These are phyloP conservation scores for Calocybe indica DNA, from an alignment of 768 basidiomycete species.

Conservation along the genomic window DNA sequence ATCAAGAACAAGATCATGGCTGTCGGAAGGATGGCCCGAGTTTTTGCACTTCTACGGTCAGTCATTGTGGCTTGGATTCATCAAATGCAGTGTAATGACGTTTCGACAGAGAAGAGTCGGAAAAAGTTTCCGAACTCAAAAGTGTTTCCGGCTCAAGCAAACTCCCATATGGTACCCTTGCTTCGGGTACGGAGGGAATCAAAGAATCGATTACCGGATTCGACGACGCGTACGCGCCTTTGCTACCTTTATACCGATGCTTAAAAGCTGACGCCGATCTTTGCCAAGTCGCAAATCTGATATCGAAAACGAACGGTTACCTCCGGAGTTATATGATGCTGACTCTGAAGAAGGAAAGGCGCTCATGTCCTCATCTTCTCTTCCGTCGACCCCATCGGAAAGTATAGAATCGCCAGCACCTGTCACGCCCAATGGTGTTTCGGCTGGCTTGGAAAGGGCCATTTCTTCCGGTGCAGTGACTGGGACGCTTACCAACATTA, in stretches of 20 bases:
- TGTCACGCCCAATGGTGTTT: conserved; percentile 39
- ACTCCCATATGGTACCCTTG: conserved; percentile 80
- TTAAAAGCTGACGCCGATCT: neutral
- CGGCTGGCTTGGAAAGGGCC: conserved; percentile 35
- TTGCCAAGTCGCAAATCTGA: conserved; percentile 81
- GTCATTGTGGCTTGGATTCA: conserved; percentile 17
- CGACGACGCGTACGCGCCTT: conserved; percentile 81
- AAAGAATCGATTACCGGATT: conserved; percentile 92
- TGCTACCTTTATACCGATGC: neutral
- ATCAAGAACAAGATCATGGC: conserved; percentile 99
- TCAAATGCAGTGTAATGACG: neutral
- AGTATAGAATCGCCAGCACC: conserved; percentile 33
- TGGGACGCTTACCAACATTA: conserved; percentile 23
- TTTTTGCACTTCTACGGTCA: conserved; percentile 92
- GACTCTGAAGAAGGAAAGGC: conserved; percentile 66
- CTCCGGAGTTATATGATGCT: conserved; percentile 89
- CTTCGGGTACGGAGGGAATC: conserved; percentile 88
- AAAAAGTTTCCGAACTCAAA: conserved; percentile 96
- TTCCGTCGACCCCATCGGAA: conserved; percentile 56
- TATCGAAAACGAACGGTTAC: conserved; percentile 98
- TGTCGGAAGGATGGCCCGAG: conserved; percentile 92
- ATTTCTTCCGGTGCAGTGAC: conserved; percentile 20
- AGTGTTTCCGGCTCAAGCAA: conserved; percentile 73
- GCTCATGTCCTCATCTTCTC: conserved; percentile 33
- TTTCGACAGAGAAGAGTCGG: conserved; percentile 82